A percentile compares a stretch with the other conserved stretches of the same genome.
phyloP scores from a whole-genome alignment of 2,329 filamentous ascomycete genomes.

The Aschersonia sp. region DNA sequence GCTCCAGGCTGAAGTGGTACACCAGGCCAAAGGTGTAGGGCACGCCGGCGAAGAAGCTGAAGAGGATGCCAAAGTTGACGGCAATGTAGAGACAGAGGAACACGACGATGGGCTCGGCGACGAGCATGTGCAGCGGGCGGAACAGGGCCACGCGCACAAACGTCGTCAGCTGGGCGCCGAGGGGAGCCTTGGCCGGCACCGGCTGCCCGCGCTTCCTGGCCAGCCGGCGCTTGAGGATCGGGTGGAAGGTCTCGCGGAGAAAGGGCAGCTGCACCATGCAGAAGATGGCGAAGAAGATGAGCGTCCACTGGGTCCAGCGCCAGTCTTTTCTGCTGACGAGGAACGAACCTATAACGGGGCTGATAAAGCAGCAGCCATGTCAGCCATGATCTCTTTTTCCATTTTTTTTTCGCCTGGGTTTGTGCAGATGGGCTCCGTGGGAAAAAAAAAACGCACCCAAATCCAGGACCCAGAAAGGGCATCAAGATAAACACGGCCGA shows the following conservation, averaged over 20 bases:
- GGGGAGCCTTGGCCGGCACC: conserved; percentile 10
- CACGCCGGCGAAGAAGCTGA: conserved; percentile 36
- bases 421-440: background rate
- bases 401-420: background rate
- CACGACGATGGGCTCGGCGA: conserved; percentile 48
- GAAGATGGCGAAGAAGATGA: conserved; percentile 29
- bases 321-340: conserved; percentile 28
- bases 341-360: conserved; percentile 34
- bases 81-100: conserved; percentile 36
- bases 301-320: conserved; percentile 39
- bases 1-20: conserved; percentile 28
- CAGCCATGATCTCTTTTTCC: background rate
- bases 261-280: conserved; percentile 21
- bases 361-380: conserved; percentile 6
- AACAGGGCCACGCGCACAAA: conserved; percentile 29
- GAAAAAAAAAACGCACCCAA: conserved; percentile 23
- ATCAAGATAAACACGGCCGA: conserved; percentile 32
- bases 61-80: conserved; percentile 36
- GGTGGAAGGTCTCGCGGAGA: conserved; percentile 42
- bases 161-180: conserved; percentile 10
- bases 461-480: conserved; percentile 36
- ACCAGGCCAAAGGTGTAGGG: conserved; percentile 30
- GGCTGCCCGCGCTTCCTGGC: conserved; percentile 19
- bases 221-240: conserved; percentile 26
- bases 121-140: conserved; percentile 41